These are phyloP conservation scores for Telfairia occidentalis DNA, from an alignment of 331 rosid genomes.

Conservation along the genomic window DNA sequence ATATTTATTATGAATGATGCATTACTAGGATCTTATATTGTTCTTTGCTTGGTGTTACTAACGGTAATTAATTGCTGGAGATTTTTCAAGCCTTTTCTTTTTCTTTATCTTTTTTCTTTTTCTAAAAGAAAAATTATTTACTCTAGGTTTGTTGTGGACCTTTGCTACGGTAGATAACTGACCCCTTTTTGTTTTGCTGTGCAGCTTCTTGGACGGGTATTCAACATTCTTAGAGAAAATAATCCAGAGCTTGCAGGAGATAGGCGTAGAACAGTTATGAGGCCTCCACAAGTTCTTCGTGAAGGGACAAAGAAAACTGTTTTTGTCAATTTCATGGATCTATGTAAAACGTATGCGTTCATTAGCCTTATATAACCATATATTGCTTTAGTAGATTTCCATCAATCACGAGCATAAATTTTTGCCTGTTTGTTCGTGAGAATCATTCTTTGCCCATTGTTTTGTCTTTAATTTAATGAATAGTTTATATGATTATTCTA, in stretches of 20 bases:
- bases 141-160: not conserved
- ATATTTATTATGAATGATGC: not conserved
- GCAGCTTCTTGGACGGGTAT: constrained; percentile 91
- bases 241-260: constrained; percentile 94
- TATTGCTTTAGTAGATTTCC: not conserved
- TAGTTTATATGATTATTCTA: not conserved
- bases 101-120: not conserved
- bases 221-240: constrained; percentile 78
- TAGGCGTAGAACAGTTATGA: constrained; percentile 87
- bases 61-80: not conserved
- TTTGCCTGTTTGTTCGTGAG: not conserved
- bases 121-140: not conserved
- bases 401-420: not conserved
- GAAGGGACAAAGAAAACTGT: constrained; percentile 99
- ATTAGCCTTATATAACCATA: not conserved
- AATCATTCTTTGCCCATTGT: not conserved
- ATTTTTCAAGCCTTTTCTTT: not conserved
- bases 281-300: constrained; percentile 99
- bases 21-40: not conserved
- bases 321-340: constrained; percentile 93
- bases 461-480: not conserved
- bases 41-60: not conserved
- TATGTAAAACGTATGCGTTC: constrained; percentile 74
- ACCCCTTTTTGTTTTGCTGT: constrained; percentile 1
- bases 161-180: not conserved